Base-by-base conservation (phyloP, 495 filamentous ascomycete genomes). In the Hyphodiscus hymeniophilus region DNA sequence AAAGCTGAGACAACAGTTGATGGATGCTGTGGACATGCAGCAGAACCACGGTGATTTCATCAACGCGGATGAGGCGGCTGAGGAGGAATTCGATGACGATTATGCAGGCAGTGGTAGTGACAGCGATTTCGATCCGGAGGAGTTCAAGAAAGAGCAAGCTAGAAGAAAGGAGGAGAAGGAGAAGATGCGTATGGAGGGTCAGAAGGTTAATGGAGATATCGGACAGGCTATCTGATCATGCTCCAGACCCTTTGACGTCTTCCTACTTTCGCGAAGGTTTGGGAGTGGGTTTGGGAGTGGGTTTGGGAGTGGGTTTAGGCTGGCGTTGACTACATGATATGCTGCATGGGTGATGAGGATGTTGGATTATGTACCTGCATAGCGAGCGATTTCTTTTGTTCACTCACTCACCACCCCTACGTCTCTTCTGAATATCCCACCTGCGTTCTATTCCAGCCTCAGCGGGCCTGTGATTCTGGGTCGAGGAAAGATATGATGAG, bases 21-120 rank as follows among this genome's bases (percentile, higher is more conserved):
- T 81, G 65, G 80, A 82, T 62, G 82, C 85, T 24, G 88, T 95
- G 67, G 95, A 87, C 49, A 73, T 79, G 10, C 59, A 58, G 48
- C 58, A 70, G 28, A 75, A 76, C 42, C 62, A 65, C 16, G 71
- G 71, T 2, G 73, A 76, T 41, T 76, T 72, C 51, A 63, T 74
- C 2, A 54, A 50, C 22, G 71, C 74, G 32, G 75, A 74, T 47
- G 66, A 71, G 0, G 51, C 54, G 17, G 61, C 58, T 18, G 66
- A 64, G 31, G 62, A 60, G 17, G 52, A 49, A 7, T 50, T 51
- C 11, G 58, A 50, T 15, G 45, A 66, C 10, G 52, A 59, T 39
- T 55, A 58, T 34, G 57, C 44, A 18, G 56, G 53, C 10, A 53
- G 46, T 35, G 63, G 31, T 15, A 60, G 56, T 33, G 63, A 62